Evolutionary conservation across 2,329 filamentous ascomycete species (phyloP), one percentile per base, ranked within the genome.

Genomic region (Fusarium sp.): DNA sequence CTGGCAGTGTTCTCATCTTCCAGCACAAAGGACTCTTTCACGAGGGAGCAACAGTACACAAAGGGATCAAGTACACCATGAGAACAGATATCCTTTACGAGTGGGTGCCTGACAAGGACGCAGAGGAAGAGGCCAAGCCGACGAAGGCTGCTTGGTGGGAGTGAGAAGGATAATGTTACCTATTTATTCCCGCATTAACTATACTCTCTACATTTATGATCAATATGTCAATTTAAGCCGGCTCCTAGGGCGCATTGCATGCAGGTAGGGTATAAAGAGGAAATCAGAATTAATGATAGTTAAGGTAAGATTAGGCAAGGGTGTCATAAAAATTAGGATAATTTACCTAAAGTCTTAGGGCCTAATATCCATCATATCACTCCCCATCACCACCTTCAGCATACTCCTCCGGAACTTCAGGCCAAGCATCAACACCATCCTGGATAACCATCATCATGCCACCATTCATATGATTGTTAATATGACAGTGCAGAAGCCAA

Each of bases 1-100:
- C 81, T 1, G 87, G 87, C 3, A 80, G 86, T n/a, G 84, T 88
- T 3, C 76, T 89, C 35, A 83, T 89, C 46, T 89, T 89, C 66
- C 87, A 89, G 74, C 87, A 89, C 65, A 67, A 71, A 3, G 67
- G 78, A 4, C 74, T 89, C 11, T 75, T 79, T 18, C 87, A 89
- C 69, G 83, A 83, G 33, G 87, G 87, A 1, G 85, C 85, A 54
- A 77, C 80, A 21, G 87, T 89, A 1, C 67, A 75, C 11, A 70
- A 74, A 15, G 87, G 87, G 0, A 76, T 76, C 6, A 89, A 89
- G 78, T 88, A 85, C 69, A 87, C 84, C 7, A 80, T 88, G 76
- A 78, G 86, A 62, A 85, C 82, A 15, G 86, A 88, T 68, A 79
- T 88, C 46, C 75, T 88, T 75, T 87, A 86, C 63, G 73, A 80